These are phyloP conservation scores for Obelidium mucronatum DNA, from an alignment of 192 early-diverging fungal species.

Conservation along the genomic window DNA sequence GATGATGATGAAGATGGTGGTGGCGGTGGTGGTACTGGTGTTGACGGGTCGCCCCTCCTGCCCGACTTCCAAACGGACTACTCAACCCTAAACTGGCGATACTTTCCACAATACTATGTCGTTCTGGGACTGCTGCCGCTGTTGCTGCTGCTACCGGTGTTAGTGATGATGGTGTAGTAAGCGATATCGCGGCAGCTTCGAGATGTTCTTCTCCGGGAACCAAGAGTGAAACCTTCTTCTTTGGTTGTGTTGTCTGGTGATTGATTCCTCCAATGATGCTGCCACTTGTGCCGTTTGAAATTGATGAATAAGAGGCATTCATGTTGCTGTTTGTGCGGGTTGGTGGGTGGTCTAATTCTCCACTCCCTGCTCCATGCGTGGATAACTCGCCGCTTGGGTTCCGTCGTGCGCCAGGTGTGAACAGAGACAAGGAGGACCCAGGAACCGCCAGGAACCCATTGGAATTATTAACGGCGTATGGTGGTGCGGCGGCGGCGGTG, in stretches of 20 bases:
- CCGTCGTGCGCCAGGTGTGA: background rate
- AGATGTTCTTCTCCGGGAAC: constrained; percentile 11
- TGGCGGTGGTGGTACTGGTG: background rate
- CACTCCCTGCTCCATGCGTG: too few species aligned
- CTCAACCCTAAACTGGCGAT: constrained; percentile 7
- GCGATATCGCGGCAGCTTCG: background rate
- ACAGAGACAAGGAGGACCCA: background rate
- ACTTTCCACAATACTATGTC: constrained; percentile 11
- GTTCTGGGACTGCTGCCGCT: background rate
- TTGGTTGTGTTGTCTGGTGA: too few species aligned
- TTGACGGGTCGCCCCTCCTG: background rate
- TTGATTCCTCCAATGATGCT: too few species aligned
- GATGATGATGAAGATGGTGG: background rate
- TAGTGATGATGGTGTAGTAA: background rate
- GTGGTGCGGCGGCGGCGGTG: background rate
- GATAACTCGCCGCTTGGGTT: background rate
- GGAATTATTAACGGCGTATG: background rate
- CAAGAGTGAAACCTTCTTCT: constrained; percentile 37
- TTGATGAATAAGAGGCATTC: too few species aligned
- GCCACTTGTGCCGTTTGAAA: too few species aligned
- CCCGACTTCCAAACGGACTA: background rate
- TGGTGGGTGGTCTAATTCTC: too few species aligned
- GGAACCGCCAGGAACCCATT: background rate
- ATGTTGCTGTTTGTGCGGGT: too few species aligned
- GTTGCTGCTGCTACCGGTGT: background rate